These are phyloP conservation scores for Blastobotrys robertii DNA, from an alignment of 805 yeast species.

Conservation along the genomic window DNA sequence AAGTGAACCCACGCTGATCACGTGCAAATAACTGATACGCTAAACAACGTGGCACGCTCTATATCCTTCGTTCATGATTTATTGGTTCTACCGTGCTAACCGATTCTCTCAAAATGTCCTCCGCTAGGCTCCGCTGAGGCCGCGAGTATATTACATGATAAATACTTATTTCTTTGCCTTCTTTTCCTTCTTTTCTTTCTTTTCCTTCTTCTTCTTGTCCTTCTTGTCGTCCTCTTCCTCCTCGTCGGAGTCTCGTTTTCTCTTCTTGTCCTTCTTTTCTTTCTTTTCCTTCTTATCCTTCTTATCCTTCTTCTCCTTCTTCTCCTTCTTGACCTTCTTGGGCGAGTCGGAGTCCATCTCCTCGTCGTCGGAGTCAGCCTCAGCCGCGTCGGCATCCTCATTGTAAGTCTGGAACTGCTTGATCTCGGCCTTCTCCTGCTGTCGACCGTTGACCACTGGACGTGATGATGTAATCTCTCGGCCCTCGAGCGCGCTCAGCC, in stretches of 20 bases:
- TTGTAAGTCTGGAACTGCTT: constrained; percentile 82
- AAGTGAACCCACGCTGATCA: too few species aligned
- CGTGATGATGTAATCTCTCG: constrained; percentile 83
- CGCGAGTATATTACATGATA: too few species aligned
- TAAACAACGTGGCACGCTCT: too few species aligned
- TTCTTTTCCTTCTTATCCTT: constrained; percentile 24
- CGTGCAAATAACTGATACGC: too few species aligned
- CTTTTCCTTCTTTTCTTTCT: constrained; percentile 42
- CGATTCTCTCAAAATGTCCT: too few species aligned
- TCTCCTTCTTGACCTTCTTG: constrained; percentile 59
- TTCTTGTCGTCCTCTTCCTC: constrained; percentile 16
- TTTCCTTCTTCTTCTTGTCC: constrained; percentile 33
- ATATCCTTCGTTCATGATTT: too few species aligned
- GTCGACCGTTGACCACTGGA: constrained; percentile 62
- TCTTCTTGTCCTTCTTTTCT: constrained; percentile 26
- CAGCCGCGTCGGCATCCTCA: constrained; percentile 88
- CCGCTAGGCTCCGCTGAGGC: too few species aligned
- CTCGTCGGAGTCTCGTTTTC: constrained; percentile 20
- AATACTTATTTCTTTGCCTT: constrained; percentile 15
- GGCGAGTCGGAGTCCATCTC: constrained; percentile 16
- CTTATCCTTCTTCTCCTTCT: constrained; percentile 30
- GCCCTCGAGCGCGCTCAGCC: constrained; percentile 93
- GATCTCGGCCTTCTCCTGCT: constrained; percentile 78
- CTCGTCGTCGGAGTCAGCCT: constrained; percentile 59
- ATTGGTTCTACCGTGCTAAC: too few species aligned